Evolutionary conservation across 1,284 basidiomycete species (phyloP).

Genomic region (Filobasidium uniguttulatum): DNA sequence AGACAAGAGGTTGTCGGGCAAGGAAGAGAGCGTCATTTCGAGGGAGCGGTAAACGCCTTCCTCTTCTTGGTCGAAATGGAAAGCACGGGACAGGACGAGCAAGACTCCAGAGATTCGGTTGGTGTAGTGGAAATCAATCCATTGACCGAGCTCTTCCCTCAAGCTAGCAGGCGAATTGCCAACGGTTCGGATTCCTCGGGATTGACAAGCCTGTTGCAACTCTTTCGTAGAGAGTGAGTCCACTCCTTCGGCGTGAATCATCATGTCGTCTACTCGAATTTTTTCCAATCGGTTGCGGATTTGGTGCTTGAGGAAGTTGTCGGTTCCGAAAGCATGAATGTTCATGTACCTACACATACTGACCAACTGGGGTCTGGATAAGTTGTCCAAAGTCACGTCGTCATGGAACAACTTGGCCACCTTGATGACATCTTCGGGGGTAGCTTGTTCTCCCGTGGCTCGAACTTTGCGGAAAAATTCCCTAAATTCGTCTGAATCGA

Average conservation of each 20-base stretch:
- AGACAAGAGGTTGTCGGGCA: constrained; percentile 91
- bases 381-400: constrained; percentile 93
- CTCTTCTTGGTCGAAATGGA: constrained; percentile 77
- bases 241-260: constrained; percentile 78
- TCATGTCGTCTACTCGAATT: constrained; percentile 77
- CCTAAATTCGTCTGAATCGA: constrained; percentile 91
- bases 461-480: constrained; percentile 98
- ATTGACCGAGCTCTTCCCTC: constrained; percentile 76
- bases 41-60: constrained; percentile 71
- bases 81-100: constrained; percentile 81
- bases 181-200: constrained; percentile 78
- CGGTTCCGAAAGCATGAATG: constrained; percentile 94
- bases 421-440: constrained; percentile 72
- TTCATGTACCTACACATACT: constrained; percentile 98
- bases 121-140: constrained; percentile 86
- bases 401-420: constrained; percentile 96
- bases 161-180: constrained; percentile 71
- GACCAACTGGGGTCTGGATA: constrained; percentile 90
- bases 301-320: constrained; percentile 92
- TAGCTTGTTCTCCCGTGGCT: constrained; percentile 86
- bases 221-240: constrained; percentile 81
- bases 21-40: constrained; percentile 77
- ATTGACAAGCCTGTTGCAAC: constrained; percentile 83
- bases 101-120: constrained; percentile 79
- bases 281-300: constrained; percentile 74